Evolutionary conservation across 2,329 filamentous ascomycete genomes (phyloP).

Genomic region (Alternaria brassicae): DNA sequence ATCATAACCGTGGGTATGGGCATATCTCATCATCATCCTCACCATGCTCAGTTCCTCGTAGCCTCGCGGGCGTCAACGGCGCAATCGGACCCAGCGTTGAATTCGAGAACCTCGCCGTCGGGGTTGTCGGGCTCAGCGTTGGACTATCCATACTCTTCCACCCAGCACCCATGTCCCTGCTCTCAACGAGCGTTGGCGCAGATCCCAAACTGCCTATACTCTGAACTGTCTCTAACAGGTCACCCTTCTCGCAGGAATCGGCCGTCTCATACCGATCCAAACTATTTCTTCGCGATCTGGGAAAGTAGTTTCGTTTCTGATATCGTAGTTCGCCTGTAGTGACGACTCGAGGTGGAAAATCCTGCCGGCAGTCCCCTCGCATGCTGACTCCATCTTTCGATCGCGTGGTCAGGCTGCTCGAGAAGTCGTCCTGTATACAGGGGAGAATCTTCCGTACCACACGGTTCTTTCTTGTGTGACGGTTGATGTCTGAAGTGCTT

Average conservation of each 20-base stretch:
- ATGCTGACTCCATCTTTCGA: slow-evolving; percentile 20
- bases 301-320: slow-evolving; percentile 35
- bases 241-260: slow-evolving; percentile 43
- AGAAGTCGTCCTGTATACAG: slow-evolving; percentile 47
- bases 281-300: slow-evolving; percentile 39
- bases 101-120: slow-evolving; percentile 33
- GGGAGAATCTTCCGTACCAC: slow-evolving; percentile 44
- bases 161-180: slow-evolving; percentile 25
- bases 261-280: slow-evolving; percentile 38
- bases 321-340: slow-evolving; percentile 29
- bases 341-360: slow-evolving; percentile 31
- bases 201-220: slow-evolving; percentile 43
- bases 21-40: slow-evolving; percentile 37
- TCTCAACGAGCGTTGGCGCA: slow-evolving; percentile 44
- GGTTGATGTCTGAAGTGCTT: slow-evolving; percentile 36
- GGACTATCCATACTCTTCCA: slow-evolving; percentile 36
- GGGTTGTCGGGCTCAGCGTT: slow-evolving; percentile 34
- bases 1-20: slow-evolving; percentile 26
- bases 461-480: slow-evolving; percentile 25
- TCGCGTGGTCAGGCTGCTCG: slow-evolving; percentile 42
- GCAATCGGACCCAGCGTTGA: slow-evolving; percentile 40
- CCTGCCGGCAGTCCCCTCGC: slow-evolving; percentile 21
- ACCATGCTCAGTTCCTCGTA: slow-evolving; percentile 36
- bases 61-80: slow-evolving; percentile 36
- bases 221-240: slow-evolving; percentile 41